phyloP scores from a whole-genome alignment of 805 yeast species.

The Cyberlindnera subsufficiens region DNA sequence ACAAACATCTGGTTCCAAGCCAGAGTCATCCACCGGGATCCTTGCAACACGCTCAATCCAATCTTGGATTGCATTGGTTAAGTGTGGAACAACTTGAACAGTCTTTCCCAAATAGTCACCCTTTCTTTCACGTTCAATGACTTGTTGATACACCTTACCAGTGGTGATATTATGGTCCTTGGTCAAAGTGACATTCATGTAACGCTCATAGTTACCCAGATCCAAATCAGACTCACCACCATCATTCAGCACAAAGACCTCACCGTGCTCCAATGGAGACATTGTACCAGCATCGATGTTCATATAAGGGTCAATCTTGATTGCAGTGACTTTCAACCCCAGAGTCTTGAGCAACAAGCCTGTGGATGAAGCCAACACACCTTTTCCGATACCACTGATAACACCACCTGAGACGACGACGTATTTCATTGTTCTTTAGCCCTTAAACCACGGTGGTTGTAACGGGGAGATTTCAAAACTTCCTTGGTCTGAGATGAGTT shows the following conservation, averaged over 20 bases:
- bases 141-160: conserved; percentile 93
- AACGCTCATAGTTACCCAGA: conserved; percentile 96
- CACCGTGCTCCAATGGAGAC: conserved; percentile 99
- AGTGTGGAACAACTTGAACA: conserved; percentile 98
- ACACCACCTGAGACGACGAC: conserved; percentile 99
- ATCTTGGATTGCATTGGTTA: conserved; percentile 95
- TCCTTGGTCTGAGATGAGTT: not conserved
- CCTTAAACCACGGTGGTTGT: not conserved
- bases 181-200: conserved; percentile 88
- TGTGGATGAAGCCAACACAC: conserved; percentile 95
- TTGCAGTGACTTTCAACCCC: conserved; percentile 93
- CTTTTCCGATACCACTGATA: conserved; percentile 98
- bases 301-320: conserved; percentile 98
- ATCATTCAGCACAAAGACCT: conserved; percentile 94
- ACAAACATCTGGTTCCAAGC: conserved; percentile 91
- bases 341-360: conserved; percentile 90
- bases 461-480: conserved; percentile 2
- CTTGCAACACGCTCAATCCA: conserved; percentile 94
- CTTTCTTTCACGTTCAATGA: conserved; percentile 88
- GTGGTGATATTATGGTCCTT: conserved; percentile 96
- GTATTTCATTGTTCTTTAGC: conserved; percentile 71
- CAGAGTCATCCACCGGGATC: conserved; percentile 87
- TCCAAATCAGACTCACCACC: conserved; percentile 99
- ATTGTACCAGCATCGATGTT: conserved; percentile 99
- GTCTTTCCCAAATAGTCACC: conserved; percentile 98